Percentiles rank a stretch among this genome's conserved stretches.
These are phyloP conservation scores for Tetrahymena malaccensis DNA, from an alignment of 73 alveolate species.

Conservation along the genomic window DNA sequence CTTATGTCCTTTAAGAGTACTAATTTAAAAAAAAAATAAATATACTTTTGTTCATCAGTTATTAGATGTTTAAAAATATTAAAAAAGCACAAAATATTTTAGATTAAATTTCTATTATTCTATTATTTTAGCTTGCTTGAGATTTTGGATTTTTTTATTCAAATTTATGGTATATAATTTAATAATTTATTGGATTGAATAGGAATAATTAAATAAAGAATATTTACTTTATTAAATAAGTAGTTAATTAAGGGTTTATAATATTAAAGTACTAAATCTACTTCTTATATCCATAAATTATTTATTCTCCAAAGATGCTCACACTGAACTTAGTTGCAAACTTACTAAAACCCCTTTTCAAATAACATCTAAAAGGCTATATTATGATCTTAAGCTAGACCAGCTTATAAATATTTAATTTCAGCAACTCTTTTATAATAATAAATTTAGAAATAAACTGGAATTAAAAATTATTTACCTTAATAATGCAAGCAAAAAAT, in stretches of 20 bases:
- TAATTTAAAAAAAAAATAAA: background rate
- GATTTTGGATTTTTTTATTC: too few relatives aligned
- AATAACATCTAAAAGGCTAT: background rate
- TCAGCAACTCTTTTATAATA: background rate
- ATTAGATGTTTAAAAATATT: too few relatives aligned
- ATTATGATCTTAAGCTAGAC: background rate
- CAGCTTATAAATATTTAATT: background rate
- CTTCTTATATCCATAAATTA: background rate
- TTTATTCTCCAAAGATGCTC: background rate
- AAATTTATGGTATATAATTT: background rate
- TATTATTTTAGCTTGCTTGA: too few relatives aligned
- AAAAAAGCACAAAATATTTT: too few relatives aligned
- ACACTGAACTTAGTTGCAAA: background rate
- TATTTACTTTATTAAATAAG: background rate
- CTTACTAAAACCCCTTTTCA: background rate
- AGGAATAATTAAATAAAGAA: background rate
- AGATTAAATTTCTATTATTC: too few relatives aligned
- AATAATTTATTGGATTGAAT: background rate
- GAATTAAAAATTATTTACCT: background rate
- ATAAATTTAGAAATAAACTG: background rate
- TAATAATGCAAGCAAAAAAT: background rate
- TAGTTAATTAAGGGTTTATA: background rate
- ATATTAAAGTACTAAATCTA: background rate
- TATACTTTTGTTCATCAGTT: too few relatives aligned
- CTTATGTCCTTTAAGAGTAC: background rate